Base-by-base conservation (phyloP, 768 basidiomycete genomes). In the Tricholoma saponaceum region DNA sequence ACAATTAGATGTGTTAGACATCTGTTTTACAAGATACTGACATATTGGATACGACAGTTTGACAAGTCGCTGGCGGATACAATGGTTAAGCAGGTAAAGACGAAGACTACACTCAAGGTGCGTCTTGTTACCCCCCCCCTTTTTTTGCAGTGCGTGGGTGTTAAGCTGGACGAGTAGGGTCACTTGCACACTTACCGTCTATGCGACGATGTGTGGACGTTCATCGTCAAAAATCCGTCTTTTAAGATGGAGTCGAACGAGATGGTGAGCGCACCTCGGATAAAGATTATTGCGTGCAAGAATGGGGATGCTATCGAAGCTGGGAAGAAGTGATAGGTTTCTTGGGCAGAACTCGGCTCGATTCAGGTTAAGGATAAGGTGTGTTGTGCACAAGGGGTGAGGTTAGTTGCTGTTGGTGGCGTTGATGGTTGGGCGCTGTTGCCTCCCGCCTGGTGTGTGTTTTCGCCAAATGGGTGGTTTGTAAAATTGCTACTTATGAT, bases 201-300 rank as follows among this genome's bases (percentile, higher is more conserved):
- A 3, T 93, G 92, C 70, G 94, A 96, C 74, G 95, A 95, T 68
- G 96, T 98, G 50, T 98, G 97, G 97, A 98, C 96, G 54, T 99
- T 98, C 72, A 91, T 96, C 60, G 90, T 98, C 52, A 92, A 94
- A 72, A 87, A 95, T 64, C 89, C 95, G 28, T 76, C 77, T 20
- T 96, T 99, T 76, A 98, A 98, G 75, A 94, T 98, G 89, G 97
- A 99, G 72, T 83, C 86, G 62, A 90, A 89, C 70, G 87, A 92
- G 67, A 76, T 85, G 69, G 84, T 93, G 57, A 75, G 71, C 39
- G 81, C 89, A 4, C 81, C 83, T 26, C 85, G 90, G 70, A 92
- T 97, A 73, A 97, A 98, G 79, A 98, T 99, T 58, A 95, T 99
- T 62, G 96, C 97, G 5, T 98, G 96, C 79, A 98, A 98, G 82